Evolutionary conservation across 768 basidiomycete species (phyloP).

Genomic region (Kwoniella newhampshirensis): DNA sequence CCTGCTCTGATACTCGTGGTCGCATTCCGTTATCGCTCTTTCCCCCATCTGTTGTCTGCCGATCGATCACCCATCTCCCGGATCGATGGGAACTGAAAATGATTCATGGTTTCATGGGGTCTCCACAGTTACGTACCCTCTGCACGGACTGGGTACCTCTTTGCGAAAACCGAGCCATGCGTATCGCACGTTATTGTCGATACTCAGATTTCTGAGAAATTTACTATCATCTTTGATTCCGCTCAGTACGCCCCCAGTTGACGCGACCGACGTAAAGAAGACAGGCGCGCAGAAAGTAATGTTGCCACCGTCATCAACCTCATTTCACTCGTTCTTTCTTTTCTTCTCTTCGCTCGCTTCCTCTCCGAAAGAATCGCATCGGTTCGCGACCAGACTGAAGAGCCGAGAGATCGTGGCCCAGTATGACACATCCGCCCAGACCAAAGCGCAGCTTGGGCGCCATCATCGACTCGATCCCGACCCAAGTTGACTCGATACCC

Average conservation of each 20-base stretch:
- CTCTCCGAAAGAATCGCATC: neutral
- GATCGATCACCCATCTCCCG: too few species aligned
- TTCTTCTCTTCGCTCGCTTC: neutral
- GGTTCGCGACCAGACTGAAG: neutral
- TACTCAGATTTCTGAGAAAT: neutral
- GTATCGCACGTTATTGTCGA: too few species aligned
- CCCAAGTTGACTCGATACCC: constrained; percentile 20
- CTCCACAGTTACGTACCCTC: too few species aligned
- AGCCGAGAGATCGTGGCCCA: too few species aligned
- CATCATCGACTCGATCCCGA: constrained; percentile 18
- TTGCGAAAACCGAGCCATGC: too few species aligned
- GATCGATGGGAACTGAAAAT: too few species aligned
- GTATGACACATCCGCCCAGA: constrained; percentile 4
- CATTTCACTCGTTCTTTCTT: neutral
- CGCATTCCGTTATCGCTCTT: too few species aligned
- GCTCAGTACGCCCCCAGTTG: constrained; percentile 6
- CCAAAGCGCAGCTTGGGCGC: constrained; percentile 11
- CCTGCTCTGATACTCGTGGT: too few species aligned
- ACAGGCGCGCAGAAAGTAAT: constrained; percentile 21
- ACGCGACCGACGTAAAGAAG: constrained; percentile 2
- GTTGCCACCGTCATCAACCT: constrained; percentile 12
- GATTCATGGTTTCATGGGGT: too few species aligned
- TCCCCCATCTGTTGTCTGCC: too few species aligned
- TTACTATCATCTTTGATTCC: neutral
- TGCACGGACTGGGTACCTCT: too few species aligned